Conservation (phyloP, 345 rosid genomes). For the Euphorbia lathyris region DNA sequence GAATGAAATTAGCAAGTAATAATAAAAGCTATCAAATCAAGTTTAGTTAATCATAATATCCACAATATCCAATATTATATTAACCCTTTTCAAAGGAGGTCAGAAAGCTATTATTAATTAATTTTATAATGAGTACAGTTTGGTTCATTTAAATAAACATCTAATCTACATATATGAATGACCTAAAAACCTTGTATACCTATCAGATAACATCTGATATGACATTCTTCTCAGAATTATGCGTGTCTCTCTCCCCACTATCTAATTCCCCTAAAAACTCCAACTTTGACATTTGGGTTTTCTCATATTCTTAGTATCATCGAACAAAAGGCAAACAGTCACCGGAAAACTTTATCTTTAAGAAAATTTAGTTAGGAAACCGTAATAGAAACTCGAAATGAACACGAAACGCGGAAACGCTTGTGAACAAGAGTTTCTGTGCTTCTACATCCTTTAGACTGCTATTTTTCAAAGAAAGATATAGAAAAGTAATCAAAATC, state of each 20-base stretch:
- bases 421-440: background rate
- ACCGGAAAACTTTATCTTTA: too few species aligned
- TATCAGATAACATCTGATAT: background rate
- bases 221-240: background rate
- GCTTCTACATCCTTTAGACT: background rate
- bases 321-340: too few species aligned
- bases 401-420: too few species aligned
- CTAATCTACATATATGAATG: too few species aligned
- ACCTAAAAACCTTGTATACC: slow-evolving; percentile 13
- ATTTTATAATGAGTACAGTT: background rate
- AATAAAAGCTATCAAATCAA: background rate
- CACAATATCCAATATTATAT: background rate
- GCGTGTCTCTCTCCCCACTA: background rate
- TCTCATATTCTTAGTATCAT: too few species aligned
- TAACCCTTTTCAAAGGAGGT: background rate
- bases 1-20: background rate
- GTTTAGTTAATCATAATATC: background rate
- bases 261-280: background rate
- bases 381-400: too few species aligned
- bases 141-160: slow-evolving; percentile 10
- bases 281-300: slow-evolving; percentile 3
- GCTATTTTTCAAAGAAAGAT: background rate
- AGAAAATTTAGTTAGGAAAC: too few species aligned
- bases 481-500: background rate
- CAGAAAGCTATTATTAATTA: background rate